Conservation (phyloP, 805 yeast genomes). For the Komagataella mondaviorum region DNA sequence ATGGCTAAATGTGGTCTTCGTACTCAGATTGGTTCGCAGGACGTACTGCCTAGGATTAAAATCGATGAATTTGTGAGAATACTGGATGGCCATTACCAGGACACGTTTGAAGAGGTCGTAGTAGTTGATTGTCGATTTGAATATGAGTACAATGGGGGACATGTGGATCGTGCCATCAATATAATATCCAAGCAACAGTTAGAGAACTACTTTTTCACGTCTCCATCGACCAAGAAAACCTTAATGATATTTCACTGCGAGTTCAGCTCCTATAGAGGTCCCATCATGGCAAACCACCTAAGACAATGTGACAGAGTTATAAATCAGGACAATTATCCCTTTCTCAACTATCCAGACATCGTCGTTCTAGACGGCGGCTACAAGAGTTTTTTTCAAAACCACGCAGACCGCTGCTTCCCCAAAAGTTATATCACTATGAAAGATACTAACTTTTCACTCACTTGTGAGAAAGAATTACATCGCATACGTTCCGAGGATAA, state of each 20-base stretch:
- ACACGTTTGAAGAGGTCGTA: constrained; percentile 39
- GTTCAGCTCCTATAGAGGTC: constrained; percentile 88
- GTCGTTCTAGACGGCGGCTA: constrained; percentile 88
- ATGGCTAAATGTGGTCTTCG: constrained; percentile 20
- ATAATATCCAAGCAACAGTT: constrained; percentile 57
- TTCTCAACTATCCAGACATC: constrained; percentile 77
- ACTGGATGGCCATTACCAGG: constrained; percentile 34
- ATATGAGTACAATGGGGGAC: constrained; percentile 90
- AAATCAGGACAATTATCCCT: constrained; percentile 69
- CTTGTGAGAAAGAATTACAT: constrained; percentile 27
- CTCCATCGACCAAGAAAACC: constrained; percentile 16
- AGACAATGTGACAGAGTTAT: constrained; percentile 70
- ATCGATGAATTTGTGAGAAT: constrained; percentile 44
- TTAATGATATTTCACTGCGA: constrained; percentile 88
- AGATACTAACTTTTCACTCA: constrained; percentile 36
- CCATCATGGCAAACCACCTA: constrained; percentile 77
- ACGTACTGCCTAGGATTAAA: constrained; percentile 58
- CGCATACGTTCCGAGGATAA: constrained; percentile 21
- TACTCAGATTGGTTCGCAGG: constrained; percentile 33
- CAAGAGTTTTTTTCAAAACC: constrained; percentile 54
- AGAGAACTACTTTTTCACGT: constrained; percentile 36
- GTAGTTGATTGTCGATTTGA: constrained; percentile 86
- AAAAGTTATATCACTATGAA: constrained; percentile 82
- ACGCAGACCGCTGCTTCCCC: constrained; percentile 52
- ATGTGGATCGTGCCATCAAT: constrained; percentile 73